Conservation (phyloP, 2,329 filamentous ascomycete species). For the Aphanoascus verrucosus region DNA sequence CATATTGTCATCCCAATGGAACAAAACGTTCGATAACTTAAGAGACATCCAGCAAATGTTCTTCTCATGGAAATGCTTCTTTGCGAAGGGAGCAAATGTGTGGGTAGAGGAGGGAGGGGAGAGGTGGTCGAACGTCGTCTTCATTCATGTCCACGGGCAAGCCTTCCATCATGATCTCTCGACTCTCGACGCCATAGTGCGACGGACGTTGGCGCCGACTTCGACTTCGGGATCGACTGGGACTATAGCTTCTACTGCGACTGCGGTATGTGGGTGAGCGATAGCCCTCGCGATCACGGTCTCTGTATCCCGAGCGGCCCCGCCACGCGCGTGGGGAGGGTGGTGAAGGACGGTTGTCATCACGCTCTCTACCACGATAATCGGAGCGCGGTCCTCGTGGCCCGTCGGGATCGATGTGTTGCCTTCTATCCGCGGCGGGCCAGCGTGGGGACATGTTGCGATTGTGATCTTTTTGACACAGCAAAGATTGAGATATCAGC, state of each 20-base stretch:
- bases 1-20: conserved; percentile 23
- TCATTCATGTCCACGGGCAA: conserved; percentile 40
- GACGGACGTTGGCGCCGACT: conserved; percentile 30
- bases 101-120: conserved; percentile 15
- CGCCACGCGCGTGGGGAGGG: conserved; percentile 30
- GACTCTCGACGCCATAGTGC: conserved; percentile 35
- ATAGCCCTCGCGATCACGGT: conserved; percentile 40
- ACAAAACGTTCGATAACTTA: conserved; percentile 5
- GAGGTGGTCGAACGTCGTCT: conserved; percentile 40
- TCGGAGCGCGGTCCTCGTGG: conserved; percentile 22
- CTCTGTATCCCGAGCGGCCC: conserved; percentile 31
- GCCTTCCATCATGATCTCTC: conserved; percentile 43
- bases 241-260: conserved; percentile 27
- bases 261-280: conserved; percentile 31
- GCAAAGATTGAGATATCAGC: conserved; percentile 28
- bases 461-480: conserved; percentile 29
- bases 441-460: conserved; percentile 27
- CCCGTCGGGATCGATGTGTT: conserved; percentile 20
- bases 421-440: conserved; percentile 28
- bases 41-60: conserved; percentile 15
- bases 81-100: conserved; percentile 11
- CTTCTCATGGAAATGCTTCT: conserved; percentile 1
- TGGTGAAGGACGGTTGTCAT: conserved; percentile 26
- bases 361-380: conserved; percentile 27
- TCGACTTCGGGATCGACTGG: conserved; percentile 23